phyloP scores from a whole-genome alignment of 495 filamentous ascomycete genomes.

The Podospora bellae-mahoneyi region DNA sequence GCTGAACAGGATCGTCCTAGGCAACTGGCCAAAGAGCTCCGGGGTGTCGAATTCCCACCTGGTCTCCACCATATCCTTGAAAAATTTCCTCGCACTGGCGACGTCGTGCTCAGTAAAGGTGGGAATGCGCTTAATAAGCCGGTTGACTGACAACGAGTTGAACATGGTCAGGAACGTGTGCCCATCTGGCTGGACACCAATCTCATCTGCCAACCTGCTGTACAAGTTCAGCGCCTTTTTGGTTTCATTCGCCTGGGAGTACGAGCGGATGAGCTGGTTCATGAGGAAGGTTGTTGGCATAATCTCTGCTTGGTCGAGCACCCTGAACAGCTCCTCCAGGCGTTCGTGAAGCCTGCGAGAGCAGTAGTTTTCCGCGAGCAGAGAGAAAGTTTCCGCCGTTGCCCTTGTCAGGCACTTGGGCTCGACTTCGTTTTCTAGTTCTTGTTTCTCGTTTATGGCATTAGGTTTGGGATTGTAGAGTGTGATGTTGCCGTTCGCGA shows the following conservation, averaged over 20 bases:
- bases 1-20: conserved; percentile 43
- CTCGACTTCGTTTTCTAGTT: conserved; percentile 15
- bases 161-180: conserved; percentile 71
- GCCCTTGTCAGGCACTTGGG: conserved; percentile 47
- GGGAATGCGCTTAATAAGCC: conserved; percentile 36
- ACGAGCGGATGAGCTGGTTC: conserved; percentile 68
- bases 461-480: conserved; percentile 31
- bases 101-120: conserved; percentile 48
- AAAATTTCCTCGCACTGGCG: conserved; percentile 52
- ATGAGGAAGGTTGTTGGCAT: conserved; percentile 66
- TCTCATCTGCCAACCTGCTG: conserved; percentile 36
- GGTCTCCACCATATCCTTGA: conserved; percentile 56
- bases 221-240: conserved; percentile 56
- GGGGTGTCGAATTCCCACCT: conserved; percentile 35
- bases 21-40: conserved; percentile 35
- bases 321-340: conserved; percentile 55
- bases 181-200: conserved; percentile 55
- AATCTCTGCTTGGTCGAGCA: conserved; percentile 57
- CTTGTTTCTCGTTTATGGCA: conserved; percentile 28
- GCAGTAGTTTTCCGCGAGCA: conserved; percentile 69
- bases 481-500: conserved; percentile 9
- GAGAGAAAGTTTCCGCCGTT: conserved; percentile 71
- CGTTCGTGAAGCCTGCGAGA: conserved; percentile 55
- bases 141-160: conserved; percentile 45
- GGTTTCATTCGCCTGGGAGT: conserved; percentile 52